Evolutionary conservation across 2,329 filamentous ascomycete genomes (phyloP).

Genomic region (Chaetomium globosum): DNA sequence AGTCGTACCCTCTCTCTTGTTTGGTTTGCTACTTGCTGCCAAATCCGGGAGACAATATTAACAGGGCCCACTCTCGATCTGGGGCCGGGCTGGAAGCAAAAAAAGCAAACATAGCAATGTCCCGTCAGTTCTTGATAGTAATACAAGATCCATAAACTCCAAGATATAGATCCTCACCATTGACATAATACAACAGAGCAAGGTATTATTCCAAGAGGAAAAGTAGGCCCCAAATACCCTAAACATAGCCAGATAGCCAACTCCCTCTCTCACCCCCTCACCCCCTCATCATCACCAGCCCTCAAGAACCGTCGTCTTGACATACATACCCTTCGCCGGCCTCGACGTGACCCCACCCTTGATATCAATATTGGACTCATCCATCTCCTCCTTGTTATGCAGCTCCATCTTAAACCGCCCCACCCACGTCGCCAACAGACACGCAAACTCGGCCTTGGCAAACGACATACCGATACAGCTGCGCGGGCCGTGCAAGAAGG

Average conservation of each 20-base stretch:
- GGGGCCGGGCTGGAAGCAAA: neutral
- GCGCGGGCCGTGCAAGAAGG: constrained; percentile 82
- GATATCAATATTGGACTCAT: constrained; percentile 68
- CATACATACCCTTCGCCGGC: constrained; percentile 71
- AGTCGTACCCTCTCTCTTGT: neutral
- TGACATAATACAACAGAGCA: neutral
- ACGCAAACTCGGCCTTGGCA: constrained; percentile 82
- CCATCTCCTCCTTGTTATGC: constrained; percentile 60
- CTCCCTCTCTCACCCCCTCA: neutral
- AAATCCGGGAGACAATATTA: neutral
- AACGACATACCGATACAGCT: constrained; percentile 84
- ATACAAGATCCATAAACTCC: neutral
- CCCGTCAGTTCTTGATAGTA: neutral
- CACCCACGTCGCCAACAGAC: constrained; percentile 74
- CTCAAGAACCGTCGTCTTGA: constrained; percentile 67
- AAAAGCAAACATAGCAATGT: neutral
- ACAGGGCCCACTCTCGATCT: neutral
- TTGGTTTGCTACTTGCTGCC: neutral
- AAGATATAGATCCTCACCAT: neutral
- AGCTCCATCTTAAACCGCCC: constrained; percentile 71
- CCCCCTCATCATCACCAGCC: constrained; percentile 59
- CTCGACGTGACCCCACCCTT: constrained; percentile 71
- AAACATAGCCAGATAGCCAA: neutral
- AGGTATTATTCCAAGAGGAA: neutral
- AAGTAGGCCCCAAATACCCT: neutral